phyloP scores from a whole-genome alignment of 306 rosid genomes.

The Trifolium subterraneum region DNA sequence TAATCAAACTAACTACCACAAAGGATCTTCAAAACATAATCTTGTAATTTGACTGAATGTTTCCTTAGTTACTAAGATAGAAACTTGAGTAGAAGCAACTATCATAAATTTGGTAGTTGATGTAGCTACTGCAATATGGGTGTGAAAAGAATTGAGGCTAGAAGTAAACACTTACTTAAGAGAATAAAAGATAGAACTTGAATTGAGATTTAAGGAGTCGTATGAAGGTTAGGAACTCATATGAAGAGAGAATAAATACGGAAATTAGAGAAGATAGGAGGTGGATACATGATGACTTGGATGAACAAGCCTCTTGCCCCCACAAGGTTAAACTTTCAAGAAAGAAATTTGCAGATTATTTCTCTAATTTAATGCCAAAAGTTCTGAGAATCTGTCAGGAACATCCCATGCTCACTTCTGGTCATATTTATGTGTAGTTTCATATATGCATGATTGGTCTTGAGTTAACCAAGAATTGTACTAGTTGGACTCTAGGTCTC shows the following conservation, averaged over 20 bases:
- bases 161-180: constrained; percentile 1
- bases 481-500: neutral
- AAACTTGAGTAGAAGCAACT: constrained; percentile 11
- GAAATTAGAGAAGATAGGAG: constrained; percentile 19
- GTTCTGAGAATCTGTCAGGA: neutral
- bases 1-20: constrained; percentile 24
- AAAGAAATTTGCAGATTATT: constrained; percentile 8
- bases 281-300: neutral
- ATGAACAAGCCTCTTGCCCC: constrained; percentile 2
- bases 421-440: neutral
- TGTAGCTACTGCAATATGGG: neutral
- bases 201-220: constrained; percentile 17
- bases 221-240: too few relatives aligned
- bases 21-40: constrained; percentile 2
- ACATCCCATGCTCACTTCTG: neutral
- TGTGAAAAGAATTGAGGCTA: neutral
- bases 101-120: constrained; percentile 7
- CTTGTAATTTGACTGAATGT: constrained; percentile 11
- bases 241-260: too few relatives aligned
- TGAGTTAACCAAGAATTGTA: neutral
- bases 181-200: neutral
- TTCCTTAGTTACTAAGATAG: constrained; percentile 7
- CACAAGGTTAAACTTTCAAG: neutral
- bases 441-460: neutral
- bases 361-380: constrained; percentile 8